Percentiles rank a stretch among this genome's conserved stretches.
Evolutionary conservation across 1,284 basidiomycete genomes (phyloP).

Genomic region (Sparassis latifolia): DNA sequence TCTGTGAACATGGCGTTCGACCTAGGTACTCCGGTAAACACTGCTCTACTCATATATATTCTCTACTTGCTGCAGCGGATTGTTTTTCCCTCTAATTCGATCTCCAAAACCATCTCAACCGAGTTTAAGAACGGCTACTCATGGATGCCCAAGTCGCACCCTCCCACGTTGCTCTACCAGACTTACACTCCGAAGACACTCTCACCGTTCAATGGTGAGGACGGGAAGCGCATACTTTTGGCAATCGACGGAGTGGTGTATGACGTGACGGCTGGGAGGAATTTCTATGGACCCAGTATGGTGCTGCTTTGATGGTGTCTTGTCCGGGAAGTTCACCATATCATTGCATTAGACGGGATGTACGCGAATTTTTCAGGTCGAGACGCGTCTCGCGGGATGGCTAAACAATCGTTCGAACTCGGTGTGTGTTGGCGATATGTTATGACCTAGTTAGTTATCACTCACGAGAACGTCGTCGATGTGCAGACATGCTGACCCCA

Average conservation of each 20-base stretch:
- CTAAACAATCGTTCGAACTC: slow-evolving; percentile 90
- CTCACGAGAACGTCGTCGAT: neutral
- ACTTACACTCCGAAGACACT: slow-evolving; percentile 75
- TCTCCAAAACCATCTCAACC: slow-evolving; percentile 43
- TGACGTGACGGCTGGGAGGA: slow-evolving; percentile 53
- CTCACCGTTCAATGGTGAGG: slow-evolving; percentile 59
- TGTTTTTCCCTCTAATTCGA: slow-evolving; percentile 55
- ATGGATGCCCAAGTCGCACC: slow-evolving; percentile 78
- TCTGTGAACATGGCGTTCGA: slow-evolving; percentile 28
- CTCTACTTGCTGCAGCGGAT: slow-evolving; percentile 71
- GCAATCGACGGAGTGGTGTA: slow-evolving; percentile 87
- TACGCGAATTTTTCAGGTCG: slow-evolving; percentile 96
- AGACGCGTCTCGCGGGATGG: slow-evolving; percentile 93
- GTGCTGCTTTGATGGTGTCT: neutral
- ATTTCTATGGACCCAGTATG: neutral
- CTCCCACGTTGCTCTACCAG: slow-evolving; percentile 68
- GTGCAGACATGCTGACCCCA: slow-evolving; percentile 82
- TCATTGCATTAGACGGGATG: slow-evolving; percentile 63
- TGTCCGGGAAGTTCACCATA: neutral
- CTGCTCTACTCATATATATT: slow-evolving; percentile 69
- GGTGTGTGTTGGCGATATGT: slow-evolving; percentile 42
- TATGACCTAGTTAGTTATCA: neutral
- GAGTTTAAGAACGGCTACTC: slow-evolving; percentile 79
- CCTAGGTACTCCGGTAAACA: slow-evolving; percentile 66
- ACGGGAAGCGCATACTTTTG: slow-evolving; percentile 71